These are phyloP conservation scores for Xylariaceae sp. DNA, from an alignment of 2,329 filamentous ascomycete species.

Conservation along the genomic window DNA sequence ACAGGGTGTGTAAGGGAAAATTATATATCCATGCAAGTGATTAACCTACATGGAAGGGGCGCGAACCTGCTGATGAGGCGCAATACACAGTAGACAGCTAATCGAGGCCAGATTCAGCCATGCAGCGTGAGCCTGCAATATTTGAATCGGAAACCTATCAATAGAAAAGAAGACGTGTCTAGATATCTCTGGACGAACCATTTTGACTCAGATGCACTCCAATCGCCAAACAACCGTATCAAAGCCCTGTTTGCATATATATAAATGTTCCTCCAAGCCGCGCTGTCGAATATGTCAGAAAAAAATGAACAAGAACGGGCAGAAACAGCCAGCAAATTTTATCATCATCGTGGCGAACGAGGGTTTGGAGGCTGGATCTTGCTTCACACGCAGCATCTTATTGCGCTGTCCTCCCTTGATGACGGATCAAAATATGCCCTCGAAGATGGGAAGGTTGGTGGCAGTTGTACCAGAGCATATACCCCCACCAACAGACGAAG, in stretches of 20 bases:
- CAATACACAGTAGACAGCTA: too few species aligned
- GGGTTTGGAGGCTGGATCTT: constrained; percentile 13
- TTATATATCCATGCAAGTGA: too few species aligned
- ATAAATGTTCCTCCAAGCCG: constrained; percentile 28
- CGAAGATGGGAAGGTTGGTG: constrained; percentile 14
- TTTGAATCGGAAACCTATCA: too few species aligned
- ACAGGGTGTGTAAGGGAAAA: too few species aligned
- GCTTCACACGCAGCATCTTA: constrained; percentile 16
- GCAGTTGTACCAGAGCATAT: constrained; percentile 2
- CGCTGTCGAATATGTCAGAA: constrained; percentile 27
- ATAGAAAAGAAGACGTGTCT: constrained; percentile 3
- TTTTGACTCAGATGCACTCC: constrained; percentile 32
- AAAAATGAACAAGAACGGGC: constrained; percentile 27
- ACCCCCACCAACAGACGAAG: neutral
- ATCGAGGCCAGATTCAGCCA: too few species aligned
- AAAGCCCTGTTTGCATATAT: constrained; percentile 31
- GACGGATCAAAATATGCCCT: constrained; percentile 14
- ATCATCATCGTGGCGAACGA: constrained; percentile 18
- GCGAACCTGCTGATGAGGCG: too few species aligned
- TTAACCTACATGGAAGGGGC: too few species aligned
- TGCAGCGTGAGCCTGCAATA: too few species aligned
- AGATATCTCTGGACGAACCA: constrained; percentile 23
- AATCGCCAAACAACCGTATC: constrained; percentile 31
- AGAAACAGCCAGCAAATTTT: constrained; percentile 17
- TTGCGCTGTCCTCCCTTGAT: constrained; percentile 16